phyloP scores from a whole-genome alignment of 371 early-diverging fungal species.

The Lichtheimia ramosa region DNA sequence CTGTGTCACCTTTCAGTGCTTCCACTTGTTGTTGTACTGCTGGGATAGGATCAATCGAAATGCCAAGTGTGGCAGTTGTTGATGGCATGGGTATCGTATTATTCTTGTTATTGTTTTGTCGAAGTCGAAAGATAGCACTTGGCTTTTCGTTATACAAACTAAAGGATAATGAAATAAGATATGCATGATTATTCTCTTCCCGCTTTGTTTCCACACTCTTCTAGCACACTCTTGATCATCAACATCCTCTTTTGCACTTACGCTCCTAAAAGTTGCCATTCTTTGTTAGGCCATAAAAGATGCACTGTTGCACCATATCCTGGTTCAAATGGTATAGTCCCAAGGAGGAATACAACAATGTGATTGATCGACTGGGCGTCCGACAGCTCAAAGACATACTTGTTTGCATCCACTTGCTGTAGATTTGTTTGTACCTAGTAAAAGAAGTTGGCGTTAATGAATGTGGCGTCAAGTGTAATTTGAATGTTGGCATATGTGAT shows the following conservation, averaged over 20 bases:
- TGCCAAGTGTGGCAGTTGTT: constrained; percentile 79
- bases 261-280: constrained; percentile 87
- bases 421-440: constrained; percentile 88
- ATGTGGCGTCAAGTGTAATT: neutral
- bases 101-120: constrained; percentile 15
- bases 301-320: constrained; percentile 89
- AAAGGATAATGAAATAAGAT: neutral
- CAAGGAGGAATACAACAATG: constrained; percentile 88
- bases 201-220: too few relatives aligned
- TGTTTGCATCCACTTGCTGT: constrained; percentile 82
- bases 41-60: constrained; percentile 84
- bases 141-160: constrained; percentile 87
- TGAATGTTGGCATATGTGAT: neutral
- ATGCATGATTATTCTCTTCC: too few relatives aligned
- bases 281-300: constrained; percentile 82
- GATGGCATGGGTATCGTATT: constrained; percentile 13
- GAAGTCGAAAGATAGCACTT: constrained; percentile 78
- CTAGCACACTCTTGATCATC: too few relatives aligned
- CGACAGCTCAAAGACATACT: constrained; percentile 77
- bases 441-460: neutral
- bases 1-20: constrained; percentile 9
- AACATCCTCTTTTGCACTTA: constrained; percentile 23
- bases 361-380: constrained; percentile 88
- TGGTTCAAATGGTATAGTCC: constrained; percentile 81
- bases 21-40: constrained; percentile 61